A percentile compares a stretch with the other conserved stretches of the same genome.
phyloP scores from a whole-genome alignment of 371 early-diverging fungal species.

The Lichtheimia ramosa region DNA sequence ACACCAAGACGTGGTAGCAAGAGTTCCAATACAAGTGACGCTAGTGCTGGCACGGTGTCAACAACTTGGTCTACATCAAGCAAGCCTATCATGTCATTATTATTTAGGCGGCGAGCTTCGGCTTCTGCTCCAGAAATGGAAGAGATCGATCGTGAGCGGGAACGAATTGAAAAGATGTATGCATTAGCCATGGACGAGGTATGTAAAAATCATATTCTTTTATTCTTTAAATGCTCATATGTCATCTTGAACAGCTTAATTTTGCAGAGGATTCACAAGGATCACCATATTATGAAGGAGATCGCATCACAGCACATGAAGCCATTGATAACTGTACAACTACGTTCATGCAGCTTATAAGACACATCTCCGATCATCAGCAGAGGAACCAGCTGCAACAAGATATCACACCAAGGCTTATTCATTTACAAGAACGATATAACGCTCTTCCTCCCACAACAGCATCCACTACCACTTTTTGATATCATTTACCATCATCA shows the following conservation, averaged over 20 bases:
- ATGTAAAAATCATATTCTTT: neutral
- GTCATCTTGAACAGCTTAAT: conserved; percentile 4
- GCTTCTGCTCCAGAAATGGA: conserved; percentile 1
- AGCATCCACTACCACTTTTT: neutral
- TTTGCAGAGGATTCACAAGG: conserved; percentile 35
- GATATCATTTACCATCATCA: neutral
- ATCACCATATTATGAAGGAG: conserved; percentile 39
- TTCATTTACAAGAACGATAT: conserved; percentile 25
- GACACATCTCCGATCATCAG: conserved; percentile 16
- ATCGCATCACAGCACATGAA: conserved; percentile 36
- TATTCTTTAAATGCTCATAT: neutral
- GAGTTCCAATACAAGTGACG: conserved; percentile 2
- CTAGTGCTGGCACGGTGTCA: neutral
- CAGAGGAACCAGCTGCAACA: conserved; percentile 24
- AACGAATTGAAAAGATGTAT: conserved; percentile 6
- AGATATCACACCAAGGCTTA: conserved; percentile 25
- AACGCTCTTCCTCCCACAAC: conserved; percentile 21
- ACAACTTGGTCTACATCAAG: neutral
- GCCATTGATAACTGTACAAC: conserved; percentile 30
- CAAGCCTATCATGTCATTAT: too few relatives aligned
- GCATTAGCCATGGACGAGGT: conserved; percentile 18
- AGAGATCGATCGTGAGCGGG: conserved; percentile 11
- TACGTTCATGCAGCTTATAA: conserved; percentile 22
- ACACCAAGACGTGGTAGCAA: conserved; percentile 1
- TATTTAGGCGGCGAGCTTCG: conserved; percentile 16